These are phyloP conservation scores for Pseudogymnoascus destructans DNA, from an alignment of 2,329 filamentous ascomycete species.

Conservation along the genomic window DNA sequence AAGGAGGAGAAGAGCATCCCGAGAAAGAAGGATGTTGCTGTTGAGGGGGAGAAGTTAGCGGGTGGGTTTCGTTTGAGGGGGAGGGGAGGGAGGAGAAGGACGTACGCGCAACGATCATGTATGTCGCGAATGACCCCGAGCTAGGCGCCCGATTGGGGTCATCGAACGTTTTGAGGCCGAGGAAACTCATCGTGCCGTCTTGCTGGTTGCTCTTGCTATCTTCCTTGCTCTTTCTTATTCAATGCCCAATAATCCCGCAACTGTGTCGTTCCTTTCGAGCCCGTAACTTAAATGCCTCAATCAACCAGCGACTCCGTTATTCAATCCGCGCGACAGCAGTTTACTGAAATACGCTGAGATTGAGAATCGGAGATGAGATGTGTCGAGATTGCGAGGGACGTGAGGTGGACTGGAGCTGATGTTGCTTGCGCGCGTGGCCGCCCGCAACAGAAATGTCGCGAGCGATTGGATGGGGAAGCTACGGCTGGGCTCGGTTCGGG, in stretches of 20 bases:
- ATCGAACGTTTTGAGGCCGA: neutral
- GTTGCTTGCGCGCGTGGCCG: neutral
- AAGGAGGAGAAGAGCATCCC: slow-evolving; percentile 94
- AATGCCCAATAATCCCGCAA: too few relatives aligned
- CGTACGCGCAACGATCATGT: slow-evolving; percentile 91
- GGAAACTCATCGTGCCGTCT: neutral
- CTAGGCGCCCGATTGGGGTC: slow-evolving; percentile 42
- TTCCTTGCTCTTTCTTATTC: neutral
- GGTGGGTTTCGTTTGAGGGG: slow-evolving; percentile 26
- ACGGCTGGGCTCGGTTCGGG: neutral
- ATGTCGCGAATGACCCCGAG: slow-evolving; percentile 75
- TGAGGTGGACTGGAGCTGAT: neutral
- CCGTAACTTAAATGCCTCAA: too few relatives aligned
- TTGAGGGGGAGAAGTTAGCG: slow-evolving; percentile 33
- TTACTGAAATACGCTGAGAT: too few relatives aligned
- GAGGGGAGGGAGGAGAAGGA: slow-evolving; percentile 12
- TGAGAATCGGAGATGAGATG: too few relatives aligned
- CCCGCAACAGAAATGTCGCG: neutral
- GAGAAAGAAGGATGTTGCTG: slow-evolving; percentile 91
- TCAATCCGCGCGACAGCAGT: too few relatives aligned
- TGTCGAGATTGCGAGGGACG: neutral
- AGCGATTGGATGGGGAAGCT: neutral
- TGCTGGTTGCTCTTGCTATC: neutral
- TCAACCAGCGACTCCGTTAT: too few relatives aligned
- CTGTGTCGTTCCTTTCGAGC: neutral